These are phyloP conservation scores for Globisporangium alternatum DNA, from an alignment of 352 stramenopile species.

Conservation along the genomic window DNA sequence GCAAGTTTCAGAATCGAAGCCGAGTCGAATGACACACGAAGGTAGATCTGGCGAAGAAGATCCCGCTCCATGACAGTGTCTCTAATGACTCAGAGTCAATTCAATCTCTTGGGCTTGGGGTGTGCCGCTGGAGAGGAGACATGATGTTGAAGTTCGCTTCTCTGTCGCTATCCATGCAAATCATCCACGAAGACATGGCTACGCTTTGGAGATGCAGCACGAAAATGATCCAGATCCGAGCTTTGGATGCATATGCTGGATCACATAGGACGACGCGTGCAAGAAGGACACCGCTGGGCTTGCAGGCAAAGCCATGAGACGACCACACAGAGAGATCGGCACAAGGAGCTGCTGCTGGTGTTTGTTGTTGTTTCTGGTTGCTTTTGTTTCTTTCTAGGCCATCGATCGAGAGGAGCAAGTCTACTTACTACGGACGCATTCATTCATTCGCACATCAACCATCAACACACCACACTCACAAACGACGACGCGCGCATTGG, in stretches of 20 bases:
- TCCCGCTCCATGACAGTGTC: too few relatives aligned
- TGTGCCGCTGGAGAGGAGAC: too few relatives aligned
- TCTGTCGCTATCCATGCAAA: not conserved
- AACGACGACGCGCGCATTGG: not conserved
- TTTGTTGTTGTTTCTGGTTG: conserved; percentile 5
- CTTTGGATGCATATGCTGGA: too few relatives aligned
- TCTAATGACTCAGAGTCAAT: too few relatives aligned
- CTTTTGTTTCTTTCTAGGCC: conserved; percentile 10
- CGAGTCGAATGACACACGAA: not conserved
- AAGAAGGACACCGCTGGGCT: too few relatives aligned
- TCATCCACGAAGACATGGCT: not conserved
- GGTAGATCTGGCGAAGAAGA: too few relatives aligned
- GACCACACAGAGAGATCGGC: not conserved
- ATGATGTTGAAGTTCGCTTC: not conserved
- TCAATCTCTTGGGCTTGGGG: too few relatives aligned
- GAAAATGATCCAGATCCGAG: too few relatives aligned
- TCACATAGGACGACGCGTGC: too few relatives aligned
- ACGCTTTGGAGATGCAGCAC: not conserved
- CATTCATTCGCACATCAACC: not conserved
- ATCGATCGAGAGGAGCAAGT: conserved; percentile 8
- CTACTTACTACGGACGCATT: conserved; percentile 13
- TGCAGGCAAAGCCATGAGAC: not conserved
- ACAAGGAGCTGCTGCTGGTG: not conserved
- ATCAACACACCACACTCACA: not conserved
- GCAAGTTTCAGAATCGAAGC: not conserved